Evolutionary conservation across 495 filamentous ascomycete genomes (phyloP), one percentile per base, ranked within the genome.

Genomic region (Letharia columbiana): DNA sequence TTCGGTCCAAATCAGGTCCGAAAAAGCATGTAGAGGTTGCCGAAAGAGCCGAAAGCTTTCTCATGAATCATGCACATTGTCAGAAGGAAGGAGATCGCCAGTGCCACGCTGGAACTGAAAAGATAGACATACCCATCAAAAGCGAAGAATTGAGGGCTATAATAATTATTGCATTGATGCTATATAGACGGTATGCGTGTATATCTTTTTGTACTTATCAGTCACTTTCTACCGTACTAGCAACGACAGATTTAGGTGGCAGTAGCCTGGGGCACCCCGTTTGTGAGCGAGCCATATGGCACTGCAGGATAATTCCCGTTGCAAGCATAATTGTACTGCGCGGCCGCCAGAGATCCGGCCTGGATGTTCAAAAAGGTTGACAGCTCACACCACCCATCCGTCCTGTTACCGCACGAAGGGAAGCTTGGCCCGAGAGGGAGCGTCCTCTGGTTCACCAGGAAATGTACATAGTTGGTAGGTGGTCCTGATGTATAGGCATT

Each of bases 381-480:
- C 23, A 87, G 66, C 69, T 87, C 83, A 69, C 86, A 87, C 85
- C 85, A 87, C 11, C 86, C 86, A 72, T 88, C 86, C n/a, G 80
- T 75, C 3, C 85, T 74, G 2, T 76, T 65, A 20, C 80, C 83
- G 71, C 86, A 89, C n/a, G 78, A 80, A 15, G 80, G 69, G 59
- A 84, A 81, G 65, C 82, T 85, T 40, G 68, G 70, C 11, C 84
- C 83, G 0, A 88, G 74, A 3, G 86, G 86, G 0, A 89, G 63
- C 0, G 84, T 88, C 23, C 85, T 75, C 73, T 87, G 84, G 69
- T 88, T 87, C 39, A 86, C 76, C 12, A 88, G 72, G 71, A 89
- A 87, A 71, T 87, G 85, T 8, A 89, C 75, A 69, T 88, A 88
- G 15, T 70, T 78, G 6, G 83, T 87, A 64, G 71, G 41, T 68